These are phyloP conservation scores for Calonectria honghensis DNA, from an alignment of 2,329 filamentous ascomycete species.

Conservation along the genomic window DNA sequence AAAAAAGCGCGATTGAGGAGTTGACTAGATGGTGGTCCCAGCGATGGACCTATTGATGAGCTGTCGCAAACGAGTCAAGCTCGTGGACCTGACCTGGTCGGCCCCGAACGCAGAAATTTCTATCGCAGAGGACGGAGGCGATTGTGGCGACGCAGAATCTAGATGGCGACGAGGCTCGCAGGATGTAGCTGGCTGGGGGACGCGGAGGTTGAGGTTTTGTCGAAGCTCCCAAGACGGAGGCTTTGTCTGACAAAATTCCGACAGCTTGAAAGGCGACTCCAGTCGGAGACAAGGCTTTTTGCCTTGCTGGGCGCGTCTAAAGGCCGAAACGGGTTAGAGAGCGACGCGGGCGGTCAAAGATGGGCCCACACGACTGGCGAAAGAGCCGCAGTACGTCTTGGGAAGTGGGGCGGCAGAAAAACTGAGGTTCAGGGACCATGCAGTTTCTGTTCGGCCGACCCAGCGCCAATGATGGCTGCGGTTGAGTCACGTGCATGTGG, in stretches of 20 bases:
- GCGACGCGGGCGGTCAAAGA: neutral
- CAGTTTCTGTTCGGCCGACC: neutral
- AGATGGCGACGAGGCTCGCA: conserved; percentile 21
- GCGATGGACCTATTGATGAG: conserved; percentile 29
- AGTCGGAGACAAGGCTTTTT: conserved; percentile 23
- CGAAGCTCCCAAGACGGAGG: conserved; percentile 35
- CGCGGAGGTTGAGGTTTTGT: conserved; percentile 25
- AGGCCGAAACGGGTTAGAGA: conserved; percentile 36
- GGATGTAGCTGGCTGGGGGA: conserved; percentile 23
- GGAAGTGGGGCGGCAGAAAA: conserved; percentile 14
- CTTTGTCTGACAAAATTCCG: conserved; percentile 38
- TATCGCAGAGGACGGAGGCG: conserved; percentile 27
- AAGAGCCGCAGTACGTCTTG: conserved; percentile 12
- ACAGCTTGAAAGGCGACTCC: conserved; percentile 34
- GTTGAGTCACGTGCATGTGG: conserved; percentile 6
- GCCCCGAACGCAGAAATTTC: conserved; percentile 31
- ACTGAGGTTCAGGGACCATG: conserved; percentile 16
- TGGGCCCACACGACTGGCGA: conserved; percentile 13
- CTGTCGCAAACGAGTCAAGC: conserved; percentile 39
- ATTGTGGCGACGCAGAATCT: neutral
- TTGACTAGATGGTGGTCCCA: conserved; percentile 8
- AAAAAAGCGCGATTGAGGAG: conserved; percentile 27
- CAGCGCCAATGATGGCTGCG: neutral
- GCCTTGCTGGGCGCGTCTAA: conserved; percentile 27
- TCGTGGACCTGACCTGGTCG: conserved; percentile 41